These are phyloP conservation scores for Leishmania amazonensis DNA, from an alignment of 208 protist species.

Conservation along the genomic window DNA sequence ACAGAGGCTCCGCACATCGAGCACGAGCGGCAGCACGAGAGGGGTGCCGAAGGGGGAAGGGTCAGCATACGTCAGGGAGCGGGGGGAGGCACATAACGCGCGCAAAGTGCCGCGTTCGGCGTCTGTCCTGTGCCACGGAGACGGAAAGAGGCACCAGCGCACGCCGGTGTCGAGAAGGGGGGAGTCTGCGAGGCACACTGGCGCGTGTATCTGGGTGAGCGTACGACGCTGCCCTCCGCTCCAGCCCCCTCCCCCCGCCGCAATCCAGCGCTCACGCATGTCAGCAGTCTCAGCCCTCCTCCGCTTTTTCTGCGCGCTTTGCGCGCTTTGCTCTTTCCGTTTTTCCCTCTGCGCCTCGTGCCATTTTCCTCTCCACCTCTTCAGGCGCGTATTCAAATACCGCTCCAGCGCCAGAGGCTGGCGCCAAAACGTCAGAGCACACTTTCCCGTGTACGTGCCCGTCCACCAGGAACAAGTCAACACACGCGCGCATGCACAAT, in stretches of 20 bases:
- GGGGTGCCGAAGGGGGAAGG: no score
- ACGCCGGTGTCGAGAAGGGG: background rate
- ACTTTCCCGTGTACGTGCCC: background rate
- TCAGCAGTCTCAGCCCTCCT: background rate
- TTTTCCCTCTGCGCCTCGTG: background rate
- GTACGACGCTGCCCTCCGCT: no score
- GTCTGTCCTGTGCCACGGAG: no score
- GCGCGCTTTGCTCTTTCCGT: background rate
- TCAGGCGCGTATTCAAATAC: background rate
- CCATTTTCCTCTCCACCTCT: background rate
- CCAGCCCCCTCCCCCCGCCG: no score
- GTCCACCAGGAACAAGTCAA: background rate
- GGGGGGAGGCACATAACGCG: background rate
- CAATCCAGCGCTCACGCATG: background rate
- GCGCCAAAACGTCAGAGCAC: background rate
- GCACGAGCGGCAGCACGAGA: no score
- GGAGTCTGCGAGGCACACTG: no score
- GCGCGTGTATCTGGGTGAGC: no score
- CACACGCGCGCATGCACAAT: background rate
- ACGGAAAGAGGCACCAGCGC: background rate
- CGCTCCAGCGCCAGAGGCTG: background rate
- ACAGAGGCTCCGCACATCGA: background rate
- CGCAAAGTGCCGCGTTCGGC: no score
- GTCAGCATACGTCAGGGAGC: background rate
- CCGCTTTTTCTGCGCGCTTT: background rate